phyloP scores from a whole-genome alignment of 768 basidiomycete species.

The Mycena rebaudengoi region DNA sequence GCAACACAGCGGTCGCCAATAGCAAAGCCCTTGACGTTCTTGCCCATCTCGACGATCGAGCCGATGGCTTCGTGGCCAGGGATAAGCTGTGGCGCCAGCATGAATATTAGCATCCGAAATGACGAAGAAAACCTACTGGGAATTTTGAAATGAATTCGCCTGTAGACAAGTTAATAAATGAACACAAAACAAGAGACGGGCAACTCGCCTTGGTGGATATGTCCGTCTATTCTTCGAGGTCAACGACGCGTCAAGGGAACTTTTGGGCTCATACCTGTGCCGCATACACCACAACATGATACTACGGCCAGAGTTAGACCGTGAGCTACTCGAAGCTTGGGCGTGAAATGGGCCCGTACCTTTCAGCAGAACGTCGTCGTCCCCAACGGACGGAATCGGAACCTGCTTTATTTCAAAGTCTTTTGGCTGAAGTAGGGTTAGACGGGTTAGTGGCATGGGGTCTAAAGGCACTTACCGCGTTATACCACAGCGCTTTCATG shows the following conservation, averaged over 20 bases:
- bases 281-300: conserved; percentile 49
- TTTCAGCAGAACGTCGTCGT: conserved; percentile 81
- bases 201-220: conserved; percentile 61
- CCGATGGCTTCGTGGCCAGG: conserved; percentile 85
- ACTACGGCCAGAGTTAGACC: conserved; percentile 41
- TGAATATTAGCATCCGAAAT: background rate
- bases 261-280: conserved; percentile 18
- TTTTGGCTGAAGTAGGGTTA: conserved; percentile 54
- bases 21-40: conserved; percentile 79
- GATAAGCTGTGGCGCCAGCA: conserved; percentile 55
- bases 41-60: conserved; percentile 74
- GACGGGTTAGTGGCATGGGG: background rate
- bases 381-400: conserved; percentile 69
- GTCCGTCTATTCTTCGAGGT: conserved; percentile 66
- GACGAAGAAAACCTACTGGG: conserved; percentile 43
- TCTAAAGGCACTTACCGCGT: conserved; percentile 50
- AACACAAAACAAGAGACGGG: background rate
- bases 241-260: conserved; percentile 40
- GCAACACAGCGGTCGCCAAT: conserved; percentile 87
- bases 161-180: conserved; percentile 8
- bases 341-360: conserved; percentile 46
- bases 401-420: conserved; percentile 75
- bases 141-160: conserved; percentile 73
- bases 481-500: conserved; percentile 83
- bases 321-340: conserved; percentile 12